A percentile compares a stretch with the other conserved stretches of the same genome.
Conservation (phyloP, 2,329 filamentous ascomycete species). For the Dendryphion nanum region DNA sequence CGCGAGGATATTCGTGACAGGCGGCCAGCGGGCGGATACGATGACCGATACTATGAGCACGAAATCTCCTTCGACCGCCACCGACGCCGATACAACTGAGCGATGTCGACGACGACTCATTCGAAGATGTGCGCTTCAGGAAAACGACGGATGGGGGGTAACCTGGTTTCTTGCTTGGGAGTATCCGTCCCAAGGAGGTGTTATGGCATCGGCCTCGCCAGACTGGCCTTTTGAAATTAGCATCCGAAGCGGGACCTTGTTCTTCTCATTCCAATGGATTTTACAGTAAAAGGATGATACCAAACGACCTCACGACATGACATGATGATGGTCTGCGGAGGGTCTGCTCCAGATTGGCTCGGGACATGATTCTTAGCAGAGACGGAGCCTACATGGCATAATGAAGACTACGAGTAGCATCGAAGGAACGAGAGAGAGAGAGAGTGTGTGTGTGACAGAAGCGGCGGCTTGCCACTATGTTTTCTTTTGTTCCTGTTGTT, state of each 20-base stretch:
- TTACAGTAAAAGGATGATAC: constrained; percentile 31
- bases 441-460: constrained; percentile 1
- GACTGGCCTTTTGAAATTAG: too few species aligned
- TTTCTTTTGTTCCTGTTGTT: constrained; percentile 5
- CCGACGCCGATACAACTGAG: constrained; percentile 36
- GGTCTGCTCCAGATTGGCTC: constrained; percentile 5
- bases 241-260: background rate
- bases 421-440: constrained; percentile 7
- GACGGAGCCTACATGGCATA: constrained; percentile 18
- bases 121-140: too few species aligned
- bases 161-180: too few species aligned
- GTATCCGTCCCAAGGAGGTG: too few species aligned
- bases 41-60: constrained; percentile 65
- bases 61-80: constrained; percentile 63
- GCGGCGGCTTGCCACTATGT: background rate
- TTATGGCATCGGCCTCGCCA: too few species aligned
- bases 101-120: too few species aligned
- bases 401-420: constrained; percentile 39
- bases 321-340: constrained; percentile 14
- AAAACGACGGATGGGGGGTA: too few species aligned
- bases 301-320: constrained; percentile 26
- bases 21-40: constrained; percentile 49
- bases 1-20: constrained; percentile 52
- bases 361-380: background rate
- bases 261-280: constrained; percentile 10